Evolutionary conservation across 2,329 filamentous ascomycete genomes (phyloP).

Genomic region (Knoxdaviesia capensis): DNA sequence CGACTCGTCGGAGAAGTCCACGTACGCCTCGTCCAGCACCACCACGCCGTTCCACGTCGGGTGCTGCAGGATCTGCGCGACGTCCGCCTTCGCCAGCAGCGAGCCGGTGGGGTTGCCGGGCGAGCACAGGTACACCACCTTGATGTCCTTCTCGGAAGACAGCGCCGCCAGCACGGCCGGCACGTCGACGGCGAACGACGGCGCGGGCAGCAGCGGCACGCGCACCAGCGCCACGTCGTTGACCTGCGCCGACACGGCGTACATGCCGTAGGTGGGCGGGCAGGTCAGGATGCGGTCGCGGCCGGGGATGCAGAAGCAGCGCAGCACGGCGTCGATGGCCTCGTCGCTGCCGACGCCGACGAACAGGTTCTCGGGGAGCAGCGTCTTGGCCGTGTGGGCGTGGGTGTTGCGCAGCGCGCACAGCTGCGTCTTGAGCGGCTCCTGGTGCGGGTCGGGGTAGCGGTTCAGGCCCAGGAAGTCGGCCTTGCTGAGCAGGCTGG

Average conservation of each 20-base stretch:
- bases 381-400: conserved; percentile 50
- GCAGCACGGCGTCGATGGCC: conserved; percentile 82
- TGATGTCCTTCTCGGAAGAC: conserved; percentile 41
- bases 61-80: conserved; percentile 58
- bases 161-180: conserved; percentile 47
- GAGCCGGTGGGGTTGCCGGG: conserved; percentile 87
- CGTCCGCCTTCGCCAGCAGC: conserved; percentile 53
- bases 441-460: conserved; percentile 93
- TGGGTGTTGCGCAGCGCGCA: conserved; percentile 77
- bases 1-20: conserved; percentile 68
- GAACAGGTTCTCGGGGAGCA: conserved; percentile 72
- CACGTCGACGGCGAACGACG: conserved; percentile 56
- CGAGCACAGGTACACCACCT: conserved; percentile 81
- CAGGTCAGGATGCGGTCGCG: conserved; percentile 83
- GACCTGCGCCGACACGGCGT: conserved; percentile 78
- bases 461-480: conserved; percentile 73
- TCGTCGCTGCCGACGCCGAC: conserved; percentile 93
- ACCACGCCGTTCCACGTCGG: conserved; percentile 90
- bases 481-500: conserved; percentile 19
- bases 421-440: conserved; percentile 65
- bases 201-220: conserved; percentile 57
- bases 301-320: conserved; percentile 80
- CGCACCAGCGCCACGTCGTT: conserved; percentile 79
- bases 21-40: conserved; percentile 83
- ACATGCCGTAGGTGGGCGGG: conserved; percentile 98